These are phyloP conservation scores for Jimgerdemannia flammicorona DNA, from an alignment of 192 early-diverging fungal genomes.

Conservation along the genomic window DNA sequence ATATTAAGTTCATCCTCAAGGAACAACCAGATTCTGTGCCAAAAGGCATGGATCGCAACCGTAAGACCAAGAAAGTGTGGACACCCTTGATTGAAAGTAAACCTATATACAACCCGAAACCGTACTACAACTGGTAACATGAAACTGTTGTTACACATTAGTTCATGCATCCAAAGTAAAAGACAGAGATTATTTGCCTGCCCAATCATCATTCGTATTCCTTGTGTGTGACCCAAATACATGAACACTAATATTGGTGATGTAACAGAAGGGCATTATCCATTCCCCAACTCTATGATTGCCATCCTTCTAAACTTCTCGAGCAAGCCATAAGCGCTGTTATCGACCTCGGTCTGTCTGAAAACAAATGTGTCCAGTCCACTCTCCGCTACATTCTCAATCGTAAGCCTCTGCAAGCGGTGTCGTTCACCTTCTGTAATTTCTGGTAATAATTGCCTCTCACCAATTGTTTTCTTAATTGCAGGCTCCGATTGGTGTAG, in stretches of 20 bases:
- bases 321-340: constrained; percentile 37
- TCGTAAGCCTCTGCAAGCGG: not conserved
- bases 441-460: constrained; percentile 19
- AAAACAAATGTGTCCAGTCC: constrained; percentile 7
- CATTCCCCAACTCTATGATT: constrained; percentile 23
- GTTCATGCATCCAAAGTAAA: too few relatives aligned
- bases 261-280: too few relatives aligned
- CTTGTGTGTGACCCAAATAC: too few relatives aligned
- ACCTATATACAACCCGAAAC: constrained; percentile 67
- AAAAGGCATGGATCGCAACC: constrained; percentile 60
- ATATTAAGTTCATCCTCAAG: constrained; percentile 82
- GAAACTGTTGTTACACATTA: too few relatives aligned
- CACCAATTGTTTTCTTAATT: constrained; percentile 16
- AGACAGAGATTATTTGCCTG: too few relatives aligned
- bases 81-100: constrained; percentile 63
- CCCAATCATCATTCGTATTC: too few relatives aligned
- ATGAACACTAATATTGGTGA: too few relatives aligned
- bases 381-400: not conserved
- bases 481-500: constrained; percentile 20
- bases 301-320: constrained; percentile 43
- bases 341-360: constrained; percentile 6
- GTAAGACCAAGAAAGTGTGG: constrained; percentile 66
- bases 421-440: constrained; percentile 4
- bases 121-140: constrained; percentile 71
- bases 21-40: constrained; percentile 41